Percentiles rank a stretch among this genome's conserved stretches.
These are phyloP conservation scores for Rusavskia elegans DNA, from an alignment of 495 filamentous ascomycete genomes.

Conservation along the genomic window DNA sequence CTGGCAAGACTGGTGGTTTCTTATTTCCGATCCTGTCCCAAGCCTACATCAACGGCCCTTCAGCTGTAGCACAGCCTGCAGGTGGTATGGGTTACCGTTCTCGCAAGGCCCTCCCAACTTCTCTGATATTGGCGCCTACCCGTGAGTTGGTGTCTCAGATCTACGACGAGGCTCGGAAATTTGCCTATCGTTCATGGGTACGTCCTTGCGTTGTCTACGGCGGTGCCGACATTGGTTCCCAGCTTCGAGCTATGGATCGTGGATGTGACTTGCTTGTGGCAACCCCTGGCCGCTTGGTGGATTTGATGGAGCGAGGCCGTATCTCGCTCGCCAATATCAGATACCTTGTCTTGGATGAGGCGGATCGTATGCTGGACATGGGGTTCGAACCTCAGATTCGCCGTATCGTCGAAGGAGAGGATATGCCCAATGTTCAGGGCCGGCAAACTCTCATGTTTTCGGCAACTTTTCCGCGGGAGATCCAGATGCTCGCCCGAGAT, in stretches of 20 bases:
- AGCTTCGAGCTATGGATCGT: conserved; percentile 92
- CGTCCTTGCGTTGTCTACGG: conserved; percentile 97
- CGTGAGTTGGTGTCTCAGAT: conserved; percentile 98
- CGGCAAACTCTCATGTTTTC: conserved; percentile 99
- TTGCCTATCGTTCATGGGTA: conserved; percentile 97
- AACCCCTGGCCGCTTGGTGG: conserved; percentile 90
- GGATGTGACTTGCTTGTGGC: conserved; percentile 96
- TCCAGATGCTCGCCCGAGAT: conserved; percentile 95
- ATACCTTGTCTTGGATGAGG: conserved; percentile 97
- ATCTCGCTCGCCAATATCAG: conserved; percentile 96
- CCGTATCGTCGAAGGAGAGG: conserved; percentile 92
- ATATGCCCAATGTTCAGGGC: conserved; percentile 73
- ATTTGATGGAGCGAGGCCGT: conserved; percentile 94
- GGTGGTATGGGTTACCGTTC: conserved; percentile 65
- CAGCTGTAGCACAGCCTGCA: conserved; percentile 41
- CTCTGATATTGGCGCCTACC: conserved; percentile 87
- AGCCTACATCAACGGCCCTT: conserved; percentile 78
- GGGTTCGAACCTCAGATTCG: conserved; percentile 99
- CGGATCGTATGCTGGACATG: conserved; percentile 99
- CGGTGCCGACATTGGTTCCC: conserved; percentile 93
- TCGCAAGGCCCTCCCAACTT: conserved; percentile 91
- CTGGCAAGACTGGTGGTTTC: conserved; percentile 98
- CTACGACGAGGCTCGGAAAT: conserved; percentile 94
- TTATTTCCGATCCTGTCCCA: conserved; percentile 96
- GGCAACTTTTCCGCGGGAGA: conserved; percentile 95